These are phyloP conservation scores for Laetiporus sulphureus DNA, from an alignment of 1,284 basidiomycete species.

Conservation along the genomic window DNA sequence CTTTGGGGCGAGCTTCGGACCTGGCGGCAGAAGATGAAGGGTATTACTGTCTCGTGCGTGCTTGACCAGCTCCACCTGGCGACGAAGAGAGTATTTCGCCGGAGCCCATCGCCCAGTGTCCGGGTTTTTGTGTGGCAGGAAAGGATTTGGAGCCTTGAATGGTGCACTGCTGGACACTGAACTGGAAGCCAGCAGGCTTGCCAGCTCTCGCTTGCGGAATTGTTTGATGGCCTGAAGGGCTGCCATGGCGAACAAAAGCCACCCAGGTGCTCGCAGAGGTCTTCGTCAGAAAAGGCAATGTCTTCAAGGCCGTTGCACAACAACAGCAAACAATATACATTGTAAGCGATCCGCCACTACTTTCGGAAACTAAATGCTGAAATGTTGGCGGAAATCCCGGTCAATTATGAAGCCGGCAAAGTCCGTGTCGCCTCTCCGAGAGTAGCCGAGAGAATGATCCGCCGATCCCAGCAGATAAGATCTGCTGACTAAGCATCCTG, in stretches of 20 bases:
- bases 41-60: constrained; percentile 47
- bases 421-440: no score
- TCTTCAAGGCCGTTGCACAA: constrained; percentile 1
- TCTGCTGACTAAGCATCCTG: no score
- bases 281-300: not conserved
- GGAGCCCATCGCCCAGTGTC: constrained; percentile 60
- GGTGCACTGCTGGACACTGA: constrained; percentile 4
- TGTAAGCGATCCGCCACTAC: no score
- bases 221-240: constrained; percentile 23
- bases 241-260: constrained; percentile 5
- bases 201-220: constrained; percentile 26
- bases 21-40: constrained; percentile 56
- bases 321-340: constrained; percentile 3
- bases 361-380: no score
- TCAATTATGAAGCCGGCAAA: no score
- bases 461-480: no score
- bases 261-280: not conserved
- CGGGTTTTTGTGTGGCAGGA: constrained; percentile 31
- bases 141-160: not conserved
- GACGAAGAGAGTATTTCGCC: constrained; percentile 62
- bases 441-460: no score
- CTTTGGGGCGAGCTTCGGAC: constrained; percentile 41
- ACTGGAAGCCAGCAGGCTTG: constrained; percentile 9
- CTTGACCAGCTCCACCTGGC: constrained; percentile 74
- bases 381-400: no score